Evolutionary conservation across 192 early-diverging fungal species (phyloP).

Genomic region (Backusella tarrabulga): DNA sequence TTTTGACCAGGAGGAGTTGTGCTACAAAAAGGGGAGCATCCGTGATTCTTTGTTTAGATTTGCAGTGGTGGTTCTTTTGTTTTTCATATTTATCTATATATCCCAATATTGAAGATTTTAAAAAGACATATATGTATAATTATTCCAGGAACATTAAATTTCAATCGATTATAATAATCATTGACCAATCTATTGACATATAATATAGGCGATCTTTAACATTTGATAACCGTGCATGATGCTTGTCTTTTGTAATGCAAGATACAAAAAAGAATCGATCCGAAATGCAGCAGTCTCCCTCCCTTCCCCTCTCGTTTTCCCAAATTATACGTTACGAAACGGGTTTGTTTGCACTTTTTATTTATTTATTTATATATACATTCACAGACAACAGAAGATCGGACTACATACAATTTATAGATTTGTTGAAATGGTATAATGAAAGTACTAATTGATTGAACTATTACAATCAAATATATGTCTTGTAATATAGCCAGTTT

Average conservation of each 20-base stretch:
- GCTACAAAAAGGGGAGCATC: not conserved
- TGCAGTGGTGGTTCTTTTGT: not conserved
- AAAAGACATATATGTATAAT: not conserved
- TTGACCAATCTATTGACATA: not conserved
- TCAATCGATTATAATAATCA: not conserved
- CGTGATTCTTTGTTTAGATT: constrained; percentile 2
- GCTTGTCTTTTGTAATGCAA: not conserved
- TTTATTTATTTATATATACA: not conserved
- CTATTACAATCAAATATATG: not conserved
- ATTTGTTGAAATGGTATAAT: not conserved
- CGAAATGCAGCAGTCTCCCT: not conserved
- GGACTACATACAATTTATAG: not conserved
- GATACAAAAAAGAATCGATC: not conserved
- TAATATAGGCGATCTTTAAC: not conserved
- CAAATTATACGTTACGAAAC: not conserved
- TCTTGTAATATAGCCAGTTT: not conserved
- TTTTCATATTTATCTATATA: not conserved
- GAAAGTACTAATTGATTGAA: not conserved
- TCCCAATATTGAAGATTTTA: not conserved
- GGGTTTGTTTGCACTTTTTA: not conserved
- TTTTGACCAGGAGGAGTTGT: not conserved
- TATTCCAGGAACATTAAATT: not conserved
- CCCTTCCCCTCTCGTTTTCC: not conserved
- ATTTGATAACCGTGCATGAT: not conserved
- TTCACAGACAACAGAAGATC: not conserved